Evolutionary conservation across 2,329 filamentous ascomycete genomes (phyloP), one percentile per base, ranked within the genome.

Genomic region (Ophiostoma montium): DNA sequence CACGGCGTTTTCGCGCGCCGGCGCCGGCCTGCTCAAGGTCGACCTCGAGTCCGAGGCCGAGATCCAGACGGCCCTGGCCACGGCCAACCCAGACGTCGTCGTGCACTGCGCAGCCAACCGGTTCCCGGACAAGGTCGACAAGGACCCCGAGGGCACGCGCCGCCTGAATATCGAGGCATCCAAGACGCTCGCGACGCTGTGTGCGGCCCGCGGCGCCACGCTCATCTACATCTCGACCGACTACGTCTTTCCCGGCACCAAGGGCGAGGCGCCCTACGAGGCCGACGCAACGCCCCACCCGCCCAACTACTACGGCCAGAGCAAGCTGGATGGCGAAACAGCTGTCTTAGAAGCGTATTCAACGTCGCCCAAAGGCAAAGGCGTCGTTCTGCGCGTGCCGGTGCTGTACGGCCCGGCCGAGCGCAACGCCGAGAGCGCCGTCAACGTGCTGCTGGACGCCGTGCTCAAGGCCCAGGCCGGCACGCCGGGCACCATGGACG

Each of bases 21-120:
- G 84, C 39, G 74, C 79, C 7, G 73, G 78, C 10, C 72, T 88
- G 47, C 68, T 85, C 53, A 80, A 74, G 58, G 68, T 78, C 41
- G 70, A 81, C 55, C 62, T 81, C 15, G 61, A 65, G 5, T 67
- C 70, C 21, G 58, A 61, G 2, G 57, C 59, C 11, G 70, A 76
- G 50, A 65, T 83, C 15, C 63, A 67, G 30, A 68, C 65, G 50
- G 59, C 67, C 8, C 61, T 84, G 2, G 71, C 78, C 16, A 65
- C 71, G 7, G 66, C 69, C 35, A 86, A 84, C 59, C 86, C 86
- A 7, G 68, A 82, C 53, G 86, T 84, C 47, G 78, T 94, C 41
- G 75, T 94, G 33, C 87, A 94, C 63, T 90, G 84, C 61, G 89
- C 88, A 36, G 88, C 88, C 42, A 89, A 94, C 64, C 80, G 86